Percentiles rank a stretch among this genome's conserved stretches.
These are phyloP conservation scores for Arachis monticola DNA, from an alignment of 331 rosid genomes.

Conservation along the genomic window DNA sequence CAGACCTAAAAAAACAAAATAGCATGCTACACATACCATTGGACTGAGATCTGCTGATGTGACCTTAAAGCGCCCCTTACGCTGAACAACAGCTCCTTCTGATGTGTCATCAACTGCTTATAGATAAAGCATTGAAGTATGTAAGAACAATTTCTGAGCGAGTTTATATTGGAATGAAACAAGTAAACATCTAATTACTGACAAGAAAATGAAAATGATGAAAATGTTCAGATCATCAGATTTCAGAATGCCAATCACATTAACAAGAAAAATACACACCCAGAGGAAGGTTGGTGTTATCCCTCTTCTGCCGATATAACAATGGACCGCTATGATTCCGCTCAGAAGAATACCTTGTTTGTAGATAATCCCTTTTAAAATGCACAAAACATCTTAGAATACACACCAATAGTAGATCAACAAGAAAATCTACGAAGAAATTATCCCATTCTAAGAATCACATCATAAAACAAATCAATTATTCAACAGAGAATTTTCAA, in stretches of 20 bases:
- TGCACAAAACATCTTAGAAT: constrained; percentile 24
- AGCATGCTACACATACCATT: constrained; percentile 56
- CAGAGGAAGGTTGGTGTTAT: constrained; percentile 53
- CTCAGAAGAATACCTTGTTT: constrained; percentile 56
- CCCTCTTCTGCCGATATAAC: constrained; percentile 76
- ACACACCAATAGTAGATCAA: constrained; percentile 29
- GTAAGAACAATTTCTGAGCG: constrained; percentile 20
- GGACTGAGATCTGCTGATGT: constrained; percentile 73
- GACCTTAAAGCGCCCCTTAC: constrained; percentile 93
- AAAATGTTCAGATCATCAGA: not conserved
- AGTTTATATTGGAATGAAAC: constrained; percentile 20
- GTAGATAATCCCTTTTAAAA: constrained; percentile 73
- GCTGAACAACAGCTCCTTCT: constrained; percentile 88
- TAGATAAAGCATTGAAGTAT: constrained; percentile 5
- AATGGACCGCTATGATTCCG: constrained; percentile 75
- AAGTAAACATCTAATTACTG: constrained; percentile 17
- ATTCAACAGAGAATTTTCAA: constrained; percentile 30
- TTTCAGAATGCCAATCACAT: constrained; percentile 12
- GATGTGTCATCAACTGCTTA: constrained; percentile 79
- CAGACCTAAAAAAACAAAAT: not conserved
- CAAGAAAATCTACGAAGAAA: constrained; percentile 15
- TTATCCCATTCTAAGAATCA: constrained; percentile 7
- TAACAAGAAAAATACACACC: constrained; percentile 50
- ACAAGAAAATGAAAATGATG: constrained; percentile 17
- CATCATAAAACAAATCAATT: constrained; percentile 15